Evolutionary conservation across 768 basidiomycete genomes (phyloP), one percentile per base, ranked within the genome.

Genomic region (Dioszegia crocea): DNA sequence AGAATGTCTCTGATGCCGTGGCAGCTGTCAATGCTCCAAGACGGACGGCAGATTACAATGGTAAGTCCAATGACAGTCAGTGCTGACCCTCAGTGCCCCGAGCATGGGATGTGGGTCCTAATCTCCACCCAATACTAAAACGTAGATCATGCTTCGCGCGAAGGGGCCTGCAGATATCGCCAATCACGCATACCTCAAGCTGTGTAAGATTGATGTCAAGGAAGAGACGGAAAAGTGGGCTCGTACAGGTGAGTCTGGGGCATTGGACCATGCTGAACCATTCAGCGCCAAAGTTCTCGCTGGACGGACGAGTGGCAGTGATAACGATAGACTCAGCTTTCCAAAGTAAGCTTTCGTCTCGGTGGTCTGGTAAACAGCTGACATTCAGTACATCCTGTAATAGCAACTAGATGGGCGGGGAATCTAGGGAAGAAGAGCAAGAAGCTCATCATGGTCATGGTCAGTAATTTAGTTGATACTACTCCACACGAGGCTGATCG

Each of bases 331-430:
- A 76, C 10, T 78, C 78, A n/a, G 78, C 72, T 2, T 81, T 78
- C 38, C 81, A 82, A 64, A 61, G 76, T 78, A 53, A 45, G 65
- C 19, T 38, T 16, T 19, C 3, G 1, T 17, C 3, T 16, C 14
- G 14, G 10, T 16, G 38, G 27, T 33, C 33, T 6, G 33, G 8
- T 14, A 33, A 6, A 6, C n/a, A 9, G 29, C 49, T 59, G 17
- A 57, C 27, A 23, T 4, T 1, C 46, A 75, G 78, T 82, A 0
- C 77, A 78, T 43, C 77, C 81, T 41, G 79, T 82, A 4, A 79
- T 82, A 24, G 81, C 80, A 6, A 82, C 81, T 0, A 70, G 81
- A 31, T 82, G 81, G 81, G 76, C 80, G 0, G 79, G 79, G 65
- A 59, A 76, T 73, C 59, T 80, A 63, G 60, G 78, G 64, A 30